Percentiles rank a stretch among this genome's conserved stretches.
phyloP scores from a whole-genome alignment of 2,329 filamentous ascomycete genomes.

The Trichoderma sp. region DNA sequence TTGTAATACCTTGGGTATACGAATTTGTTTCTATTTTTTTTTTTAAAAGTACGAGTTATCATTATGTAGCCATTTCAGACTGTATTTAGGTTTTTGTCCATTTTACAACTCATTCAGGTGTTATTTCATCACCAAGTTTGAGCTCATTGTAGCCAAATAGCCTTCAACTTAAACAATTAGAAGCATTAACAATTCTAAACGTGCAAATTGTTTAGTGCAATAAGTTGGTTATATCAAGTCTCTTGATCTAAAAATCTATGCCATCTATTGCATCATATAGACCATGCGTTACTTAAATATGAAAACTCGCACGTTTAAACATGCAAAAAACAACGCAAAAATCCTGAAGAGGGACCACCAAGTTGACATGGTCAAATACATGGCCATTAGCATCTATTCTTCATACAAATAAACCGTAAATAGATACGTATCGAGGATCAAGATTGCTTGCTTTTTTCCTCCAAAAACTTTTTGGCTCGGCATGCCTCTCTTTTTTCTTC shows the following conservation, averaged over 20 bases:
- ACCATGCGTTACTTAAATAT: not conserved
- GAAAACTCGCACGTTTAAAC: not conserved
- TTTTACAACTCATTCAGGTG: too few species aligned
- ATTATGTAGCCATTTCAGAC: too few species aligned
- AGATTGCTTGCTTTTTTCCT: not conserved
- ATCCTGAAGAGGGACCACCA: not conserved
- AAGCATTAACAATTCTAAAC: too few species aligned
- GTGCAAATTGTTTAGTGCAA: too few species aligned
- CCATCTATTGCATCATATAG: not conserved
- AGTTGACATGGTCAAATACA: not conserved
- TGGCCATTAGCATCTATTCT: not conserved
- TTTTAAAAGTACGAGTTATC: too few species aligned
- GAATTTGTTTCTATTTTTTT: not conserved
- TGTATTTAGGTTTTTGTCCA: too few species aligned
- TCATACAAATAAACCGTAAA: not conserved
- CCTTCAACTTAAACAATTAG: too few species aligned
- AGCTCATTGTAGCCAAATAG: too few species aligned
- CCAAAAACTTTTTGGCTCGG: not conserved
- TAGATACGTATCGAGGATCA: not conserved
- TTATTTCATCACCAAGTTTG: too few species aligned
- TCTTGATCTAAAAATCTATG: not conserved
- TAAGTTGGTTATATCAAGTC: too few species aligned
- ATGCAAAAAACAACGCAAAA: not conserved
- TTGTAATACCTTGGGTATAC: not conserved
- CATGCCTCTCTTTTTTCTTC: not conserved